Conservation (phyloP, 257 asterid species). For the Solanum microdontum region DNA sequence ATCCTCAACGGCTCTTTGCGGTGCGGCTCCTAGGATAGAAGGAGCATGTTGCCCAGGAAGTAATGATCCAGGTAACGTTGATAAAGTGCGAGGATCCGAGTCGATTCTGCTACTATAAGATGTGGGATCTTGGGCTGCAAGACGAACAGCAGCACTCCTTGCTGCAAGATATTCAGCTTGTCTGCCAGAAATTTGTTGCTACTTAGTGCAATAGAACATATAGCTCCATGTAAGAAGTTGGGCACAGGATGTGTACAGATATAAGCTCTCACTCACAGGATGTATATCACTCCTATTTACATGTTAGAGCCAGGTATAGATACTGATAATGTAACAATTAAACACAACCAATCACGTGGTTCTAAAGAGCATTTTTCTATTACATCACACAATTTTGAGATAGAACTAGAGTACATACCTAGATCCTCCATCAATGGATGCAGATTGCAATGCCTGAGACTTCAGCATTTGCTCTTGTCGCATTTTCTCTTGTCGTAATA, state of each 20-base stretch:
- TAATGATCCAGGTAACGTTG: conserved; percentile 52
- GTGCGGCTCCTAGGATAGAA: conserved; percentile 90
- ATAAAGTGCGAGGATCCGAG: conserved; percentile 51
- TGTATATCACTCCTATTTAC: neutral
- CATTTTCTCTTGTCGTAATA: conserved; percentile 58
- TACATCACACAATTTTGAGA: neutral
- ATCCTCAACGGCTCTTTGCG: conserved; percentile 62
- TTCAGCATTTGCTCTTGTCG: conserved; percentile 75
- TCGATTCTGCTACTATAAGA: conserved; percentile 65
- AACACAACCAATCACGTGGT: neutral
- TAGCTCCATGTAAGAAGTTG: conserved; percentile 28
- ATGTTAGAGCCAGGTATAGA: neutral
- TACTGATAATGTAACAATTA: neutral
- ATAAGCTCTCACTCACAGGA: neutral
- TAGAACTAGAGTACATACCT: conserved; percentile 39
- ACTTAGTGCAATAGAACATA: conserved; percentile 55
- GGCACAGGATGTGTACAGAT: conserved; percentile 11
- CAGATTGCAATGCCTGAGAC: conserved; percentile 61
- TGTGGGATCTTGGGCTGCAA: conserved; percentile 45
- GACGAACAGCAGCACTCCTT: conserved; percentile 39
- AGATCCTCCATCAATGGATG: conserved; percentile 65
- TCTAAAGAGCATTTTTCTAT: neutral
- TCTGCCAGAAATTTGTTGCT: conserved; percentile 86
- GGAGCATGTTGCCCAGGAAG: conserved; percentile 63
- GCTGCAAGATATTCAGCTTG: conserved; percentile 83